Conservation (phyloP, 2,329 filamentous ascomycete genomes). For the Alternaria novae-zelandiae region DNA sequence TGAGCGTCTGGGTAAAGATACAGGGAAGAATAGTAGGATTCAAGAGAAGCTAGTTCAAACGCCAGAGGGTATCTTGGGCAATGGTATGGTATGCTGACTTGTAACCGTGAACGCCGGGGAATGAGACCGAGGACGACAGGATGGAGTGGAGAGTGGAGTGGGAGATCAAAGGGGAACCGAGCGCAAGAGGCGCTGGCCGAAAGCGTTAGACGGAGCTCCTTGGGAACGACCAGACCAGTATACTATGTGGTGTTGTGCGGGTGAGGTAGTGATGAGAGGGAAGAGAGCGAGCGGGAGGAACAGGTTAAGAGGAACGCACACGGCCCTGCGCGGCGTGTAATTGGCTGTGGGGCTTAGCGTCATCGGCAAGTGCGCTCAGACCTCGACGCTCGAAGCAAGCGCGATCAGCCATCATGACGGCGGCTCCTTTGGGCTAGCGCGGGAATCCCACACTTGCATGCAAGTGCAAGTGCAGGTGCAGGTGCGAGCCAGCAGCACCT, state of each 20-base stretch:
- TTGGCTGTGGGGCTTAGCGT: slow-evolving; percentile 26
- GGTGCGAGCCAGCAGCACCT: slow-evolving; percentile 12
- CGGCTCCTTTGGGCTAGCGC: slow-evolving; percentile 7
- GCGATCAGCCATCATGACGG: slow-evolving; percentile 22
- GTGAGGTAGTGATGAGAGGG: slow-evolving; percentile 35
- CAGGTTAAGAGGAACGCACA: slow-evolving; percentile 31
- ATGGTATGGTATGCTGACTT: slow-evolving; percentile 40
- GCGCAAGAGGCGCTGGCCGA: slow-evolving; percentile 52
- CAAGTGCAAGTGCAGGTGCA: neutral
- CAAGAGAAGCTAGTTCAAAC: slow-evolving; percentile 31
- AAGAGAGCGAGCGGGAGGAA: slow-evolving; percentile 33
- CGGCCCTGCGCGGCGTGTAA: slow-evolving; percentile 21
- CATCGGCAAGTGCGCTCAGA: slow-evolving; percentile 26
- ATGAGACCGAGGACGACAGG: slow-evolving; percentile 39
- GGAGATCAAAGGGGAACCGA: slow-evolving; percentile 42
- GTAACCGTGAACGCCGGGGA: slow-evolving; percentile 48
- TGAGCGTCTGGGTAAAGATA: slow-evolving; percentile 24
- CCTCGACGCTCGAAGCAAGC: slow-evolving; percentile 19
- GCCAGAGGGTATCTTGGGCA: slow-evolving; percentile 45
- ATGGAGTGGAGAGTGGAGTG: slow-evolving; percentile 19
- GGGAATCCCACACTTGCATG: slow-evolving; percentile 11
- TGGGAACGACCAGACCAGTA: slow-evolving; percentile 46
- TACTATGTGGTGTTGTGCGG: slow-evolving; percentile 28
- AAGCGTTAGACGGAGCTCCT: slow-evolving; percentile 44
- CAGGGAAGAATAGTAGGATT: slow-evolving; percentile 24